Evolutionary conservation across 2,329 filamentous ascomycete species (phyloP), one percentile per base, ranked within the genome.

Genomic region (Hyphodiscus sp.): DNA sequence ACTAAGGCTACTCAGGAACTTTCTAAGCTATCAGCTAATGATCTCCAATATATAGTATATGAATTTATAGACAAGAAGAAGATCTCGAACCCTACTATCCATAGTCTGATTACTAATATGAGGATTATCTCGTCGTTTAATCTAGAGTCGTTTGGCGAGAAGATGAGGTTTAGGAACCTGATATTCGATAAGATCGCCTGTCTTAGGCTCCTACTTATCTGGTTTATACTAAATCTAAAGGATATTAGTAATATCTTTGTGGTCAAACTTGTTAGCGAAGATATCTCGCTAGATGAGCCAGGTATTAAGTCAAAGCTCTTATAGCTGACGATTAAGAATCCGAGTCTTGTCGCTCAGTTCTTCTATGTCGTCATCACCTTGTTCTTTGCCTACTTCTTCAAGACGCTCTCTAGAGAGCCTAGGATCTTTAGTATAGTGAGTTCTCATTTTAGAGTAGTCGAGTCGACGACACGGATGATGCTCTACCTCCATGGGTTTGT

Each of bases 51-150:
- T 41, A 47, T 44, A 11, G 54, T 47, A n/a, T 2, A 53, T 19
- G 50, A 53, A 43, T 56, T 56, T 56, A 53, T 8, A 3, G 26
- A 51, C 26, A 2, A 43, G 33, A 45, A 53, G 50, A 56, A 56
- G 50, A 56, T 56, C 50, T 56, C 51, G 11, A 56, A 56, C 47
- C 50, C 50, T 48, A 10, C 45, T 44, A 44, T 56, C 47, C 26
- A 56, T 33, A 56, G 53, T 56, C 50, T 56, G 13, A 56, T 56
- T 41, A 56, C 53, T 41, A 56, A 56, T 52, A 56, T 56, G 43
- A 55, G 53, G 29, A 55, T 55, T 33, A 55, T 55, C 18, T 55
- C 53, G n/a, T 55, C 46, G 16, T 52, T 55, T 41, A 55, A 55
- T n/a, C 53, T 46, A 42, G 50, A 55, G 41, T 55, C 45, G 6